Conservation (phyloP, 768 basidiomycete species). For the Heimioporus sp. region DNA sequence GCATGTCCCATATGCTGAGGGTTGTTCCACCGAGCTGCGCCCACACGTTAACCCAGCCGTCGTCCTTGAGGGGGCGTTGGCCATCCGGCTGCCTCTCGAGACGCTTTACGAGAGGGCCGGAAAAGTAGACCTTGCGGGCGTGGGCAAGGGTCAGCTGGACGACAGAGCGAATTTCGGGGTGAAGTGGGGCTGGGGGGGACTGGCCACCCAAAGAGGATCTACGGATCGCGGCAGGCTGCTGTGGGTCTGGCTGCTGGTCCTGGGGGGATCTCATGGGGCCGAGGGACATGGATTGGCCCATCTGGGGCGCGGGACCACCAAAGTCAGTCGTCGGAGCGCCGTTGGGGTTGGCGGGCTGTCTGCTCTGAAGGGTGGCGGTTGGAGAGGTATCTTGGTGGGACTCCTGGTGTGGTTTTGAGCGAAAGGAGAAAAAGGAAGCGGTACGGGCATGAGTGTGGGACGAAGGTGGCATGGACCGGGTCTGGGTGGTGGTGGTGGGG, state of each 20-base stretch:
- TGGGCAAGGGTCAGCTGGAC: constrained; percentile 74
- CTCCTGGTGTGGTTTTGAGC: constrained; percentile 35
- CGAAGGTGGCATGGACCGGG: constrained; percentile 24
- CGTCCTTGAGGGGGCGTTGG: constrained; percentile 64
- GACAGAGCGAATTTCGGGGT: constrained; percentile 81
- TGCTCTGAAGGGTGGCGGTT: constrained; percentile 13
- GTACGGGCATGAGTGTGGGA: constrained; percentile 47
- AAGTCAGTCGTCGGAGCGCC: constrained; percentile 16
- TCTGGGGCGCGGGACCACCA: constrained; percentile 25
- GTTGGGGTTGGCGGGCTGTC: constrained; percentile 14
- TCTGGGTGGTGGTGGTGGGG: constrained; percentile 7
- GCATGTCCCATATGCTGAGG: constrained; percentile 91
- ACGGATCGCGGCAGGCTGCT: constrained; percentile 16
- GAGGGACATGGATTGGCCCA: constrained; percentile 33
- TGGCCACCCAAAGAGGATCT: constrained; percentile 18
- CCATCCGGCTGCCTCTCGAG: constrained; percentile 81
- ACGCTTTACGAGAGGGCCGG: constrained; percentile 74
- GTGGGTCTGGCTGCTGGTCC: constrained; percentile 24
- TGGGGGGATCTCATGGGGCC: constrained; percentile 24
- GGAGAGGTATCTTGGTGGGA: constrained; percentile 16
- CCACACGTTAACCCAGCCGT: constrained; percentile 84
- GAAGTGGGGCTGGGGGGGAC: constrained; percentile 45
- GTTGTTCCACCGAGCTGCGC: constrained; percentile 88
- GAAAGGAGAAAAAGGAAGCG: constrained; percentile 67
- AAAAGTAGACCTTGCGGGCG: constrained; percentile 84